Conservation (phyloP, 2,329 filamentous ascomycete genomes). For the Aspergillus amoenus region DNA sequence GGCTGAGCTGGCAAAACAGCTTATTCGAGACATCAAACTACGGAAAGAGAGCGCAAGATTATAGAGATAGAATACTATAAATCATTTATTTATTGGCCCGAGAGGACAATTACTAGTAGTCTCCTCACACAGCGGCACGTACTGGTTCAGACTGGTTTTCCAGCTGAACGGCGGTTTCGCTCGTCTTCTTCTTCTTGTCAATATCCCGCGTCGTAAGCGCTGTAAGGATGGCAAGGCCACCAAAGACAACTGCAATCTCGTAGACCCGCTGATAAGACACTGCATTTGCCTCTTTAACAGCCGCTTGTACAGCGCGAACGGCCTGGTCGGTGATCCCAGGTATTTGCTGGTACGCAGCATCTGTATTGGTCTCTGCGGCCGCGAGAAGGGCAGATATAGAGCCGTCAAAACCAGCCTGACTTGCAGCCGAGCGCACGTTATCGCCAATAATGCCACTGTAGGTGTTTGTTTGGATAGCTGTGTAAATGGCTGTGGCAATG, state of each 20-base stretch:
- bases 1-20: neutral
- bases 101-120: too few relatives aligned
- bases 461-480: neutral
- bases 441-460: neutral
- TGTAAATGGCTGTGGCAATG: neutral
- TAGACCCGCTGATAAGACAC: neutral
- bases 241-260: neutral
- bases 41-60: neutral
- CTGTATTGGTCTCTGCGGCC: neutral
- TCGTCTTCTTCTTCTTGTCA: neutral
- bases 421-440: neutral
- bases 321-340: neutral
- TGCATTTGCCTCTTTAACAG: neutral
- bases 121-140: neutral
- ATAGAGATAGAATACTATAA: neutral
- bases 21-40: neutral
- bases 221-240: neutral
- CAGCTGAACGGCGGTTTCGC: neutral
- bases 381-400: neutral
- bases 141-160: neutral
- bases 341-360: neutral
- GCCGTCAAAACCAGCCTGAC: neutral
- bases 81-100: too few relatives aligned
- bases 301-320: neutral
- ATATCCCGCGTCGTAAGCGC: neutral